Base-by-base conservation (phyloP, 805 yeast genomes). In the Lachancea fermentati region DNA sequence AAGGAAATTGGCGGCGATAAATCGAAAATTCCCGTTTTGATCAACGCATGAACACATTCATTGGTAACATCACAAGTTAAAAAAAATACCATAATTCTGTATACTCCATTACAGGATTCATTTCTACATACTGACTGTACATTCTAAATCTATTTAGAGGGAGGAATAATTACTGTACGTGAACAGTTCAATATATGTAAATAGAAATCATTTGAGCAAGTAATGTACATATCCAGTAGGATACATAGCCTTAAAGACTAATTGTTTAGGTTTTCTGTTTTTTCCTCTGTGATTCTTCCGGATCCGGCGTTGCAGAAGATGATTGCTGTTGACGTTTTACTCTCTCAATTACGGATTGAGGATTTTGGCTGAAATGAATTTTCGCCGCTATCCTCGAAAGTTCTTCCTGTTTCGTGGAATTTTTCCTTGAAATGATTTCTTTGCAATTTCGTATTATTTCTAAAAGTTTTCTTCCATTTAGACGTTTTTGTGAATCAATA, bases 351-450 rank as follows among this genome's bases (percentile, higher is more conserved):
- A 76, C 53, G 42, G 71, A 61, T 32, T 57, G 61, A 12, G 93
- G 93, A 47, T 79, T 78, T 36, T 78, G 62, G 39, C 81, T 74
- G 49, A 71, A 79, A 43, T 78, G 79, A 9, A 80, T 72, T 57
- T 79, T 82, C 34, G 75, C 77, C 39, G 80, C 85, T 19, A 82
- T 78, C 15, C 57, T 57, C 32, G 73, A 77, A 5, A 85, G 82
- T 39, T 76, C 81, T 38, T 81, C 85, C 32, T 75, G 68, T 2
- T 78, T 61, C 0, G 83, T 75, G 32, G 70, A 66, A 7, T 63
- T 55, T 1, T 67, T 54, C 1, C 60, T 60, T 43, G 68, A 67
- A 4, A 83, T 70, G 8, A 66, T 45, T 3, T 54, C 58, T 15
- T 73, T 68, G 52, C 91, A 83, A 30, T 67, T 49, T 5, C 43